A percentile compares a stretch with the other conserved stretches of the same genome.
Evolutionary conservation across 345 rosid species (phyloP).

Genomic region (Isatis tinctoria): DNA sequence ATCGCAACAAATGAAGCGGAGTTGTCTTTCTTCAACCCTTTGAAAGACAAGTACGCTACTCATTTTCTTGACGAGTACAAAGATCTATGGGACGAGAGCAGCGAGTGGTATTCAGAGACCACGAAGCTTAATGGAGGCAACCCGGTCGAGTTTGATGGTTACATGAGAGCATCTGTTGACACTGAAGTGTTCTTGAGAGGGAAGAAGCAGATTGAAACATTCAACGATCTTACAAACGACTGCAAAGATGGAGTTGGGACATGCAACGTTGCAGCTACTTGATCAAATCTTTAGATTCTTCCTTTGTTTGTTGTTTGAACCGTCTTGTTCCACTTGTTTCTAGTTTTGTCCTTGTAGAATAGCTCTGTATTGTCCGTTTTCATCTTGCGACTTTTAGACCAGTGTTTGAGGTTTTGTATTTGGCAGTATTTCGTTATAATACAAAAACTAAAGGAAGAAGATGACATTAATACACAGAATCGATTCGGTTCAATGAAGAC

Average conservation of each 20-base stretch:
- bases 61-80: conserved; percentile 82
- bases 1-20: conserved; percentile 82
- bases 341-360: conserved; percentile 18
- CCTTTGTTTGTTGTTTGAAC: conserved; percentile 16
- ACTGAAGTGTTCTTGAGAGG: conserved; percentile 95
- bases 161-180: conserved; percentile 84
- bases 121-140: conserved; percentile 70
- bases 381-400: conserved; percentile 10
- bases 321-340: conserved; percentile 25
- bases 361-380: conserved; percentile 14
- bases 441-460: conserved; percentile 13
- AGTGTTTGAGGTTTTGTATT: neutral
- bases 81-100: conserved; percentile 81
- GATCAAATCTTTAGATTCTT: conserved; percentile 10
- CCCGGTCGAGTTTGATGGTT: conserved; percentile 88
- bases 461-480: conserved; percentile 18
- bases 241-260: conserved; percentile 87
- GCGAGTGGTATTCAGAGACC: conserved; percentile 91
- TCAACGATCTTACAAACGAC: conserved; percentile 84
- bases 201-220: conserved; percentile 90
- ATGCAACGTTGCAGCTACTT: conserved; percentile 66
- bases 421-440: neutral
- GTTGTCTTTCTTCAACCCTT: conserved; percentile 58
- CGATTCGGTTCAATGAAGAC: neutral
- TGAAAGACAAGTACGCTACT: conserved; percentile 75